phyloP scores from a whole-genome alignment of 2,329 filamentous ascomycete genomes.

The Alternaria gaisen region DNA sequence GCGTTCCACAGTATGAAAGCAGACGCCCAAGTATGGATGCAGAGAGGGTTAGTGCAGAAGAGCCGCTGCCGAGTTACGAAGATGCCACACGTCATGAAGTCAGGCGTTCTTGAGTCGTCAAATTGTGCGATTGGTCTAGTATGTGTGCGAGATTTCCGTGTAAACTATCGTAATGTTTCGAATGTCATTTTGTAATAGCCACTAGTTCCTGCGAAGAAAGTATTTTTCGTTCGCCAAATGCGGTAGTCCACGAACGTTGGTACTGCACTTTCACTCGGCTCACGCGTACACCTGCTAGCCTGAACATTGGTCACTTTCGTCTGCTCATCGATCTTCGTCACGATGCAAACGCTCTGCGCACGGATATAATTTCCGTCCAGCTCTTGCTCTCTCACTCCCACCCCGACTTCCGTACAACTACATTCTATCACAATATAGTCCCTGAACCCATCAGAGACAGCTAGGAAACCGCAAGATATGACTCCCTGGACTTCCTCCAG shows the following conservation, averaged over 20 bases:
- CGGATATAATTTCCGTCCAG: constrained; percentile 10
- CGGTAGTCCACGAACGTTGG: constrained; percentile 7
- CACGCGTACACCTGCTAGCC: constrained; percentile 3
- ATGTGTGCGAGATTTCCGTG: neutral
- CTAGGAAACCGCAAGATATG: constrained; percentile 29
- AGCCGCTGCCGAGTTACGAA: constrained; percentile 26
- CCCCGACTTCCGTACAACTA: neutral
- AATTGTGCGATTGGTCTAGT: neutral
- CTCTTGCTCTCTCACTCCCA: neutral
- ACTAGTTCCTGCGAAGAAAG: neutral
- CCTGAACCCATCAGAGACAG: neutral
- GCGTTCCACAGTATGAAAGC: constrained; percentile 6
- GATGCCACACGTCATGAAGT: constrained; percentile 15
- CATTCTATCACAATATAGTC: neutral
- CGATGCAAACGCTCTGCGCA: constrained; percentile 1
- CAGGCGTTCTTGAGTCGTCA: neutral
- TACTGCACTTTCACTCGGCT: neutral
- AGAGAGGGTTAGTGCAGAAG: constrained; percentile 21
- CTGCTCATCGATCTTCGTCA: neutral
- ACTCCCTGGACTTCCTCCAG: constrained; percentile 34
- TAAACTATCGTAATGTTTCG: neutral
- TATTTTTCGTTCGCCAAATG: constrained; percentile 10
- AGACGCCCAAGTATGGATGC: constrained; percentile 25
- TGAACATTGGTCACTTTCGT: constrained; percentile 8
- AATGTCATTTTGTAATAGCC: neutral